Percentiles rank a stretch among this genome's conserved stretches.
phyloP scores from a whole-genome alignment of 805 yeast genomes.

The Ogataea zsoltii region DNA sequence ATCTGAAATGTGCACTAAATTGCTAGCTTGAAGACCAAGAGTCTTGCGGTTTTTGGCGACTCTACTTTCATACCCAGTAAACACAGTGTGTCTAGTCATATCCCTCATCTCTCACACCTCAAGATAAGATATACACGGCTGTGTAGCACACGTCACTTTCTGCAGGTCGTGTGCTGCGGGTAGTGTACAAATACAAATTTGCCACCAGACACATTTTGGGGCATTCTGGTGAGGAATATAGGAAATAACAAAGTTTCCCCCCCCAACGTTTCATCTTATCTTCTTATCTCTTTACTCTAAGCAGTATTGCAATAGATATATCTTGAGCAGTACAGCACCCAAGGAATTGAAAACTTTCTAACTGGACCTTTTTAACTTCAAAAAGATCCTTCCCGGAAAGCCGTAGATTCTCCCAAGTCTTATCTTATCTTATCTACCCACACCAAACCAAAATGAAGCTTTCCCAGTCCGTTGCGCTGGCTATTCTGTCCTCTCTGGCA shows the following conservation, averaged over 20 bases:
- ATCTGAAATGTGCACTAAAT: no score
- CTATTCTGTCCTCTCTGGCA: conserved; percentile 30
- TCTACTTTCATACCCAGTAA: no score
- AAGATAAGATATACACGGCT: no score
- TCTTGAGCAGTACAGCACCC: conserved; percentile 2
- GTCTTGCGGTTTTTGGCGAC: no score
- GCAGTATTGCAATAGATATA: neutral
- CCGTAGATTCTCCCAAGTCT: neutral
- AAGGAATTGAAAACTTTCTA: conserved; percentile 1
- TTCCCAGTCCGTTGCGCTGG: conserved; percentile 26
- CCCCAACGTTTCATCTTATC: conserved; percentile 2
- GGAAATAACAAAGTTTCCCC: neutral
- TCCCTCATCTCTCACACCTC: no score
- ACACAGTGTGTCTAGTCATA: no score
- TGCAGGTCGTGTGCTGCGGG: no score
- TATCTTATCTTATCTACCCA: conserved; percentile 5
- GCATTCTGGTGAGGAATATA: conserved; percentile 1
- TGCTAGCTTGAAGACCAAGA: no score
- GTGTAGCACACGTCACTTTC: no score
- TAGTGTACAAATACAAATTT: no score
- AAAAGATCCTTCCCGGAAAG: neutral
- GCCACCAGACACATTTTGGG: neutral
- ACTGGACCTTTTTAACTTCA: neutral
- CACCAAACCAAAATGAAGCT: conserved; percentile 13
- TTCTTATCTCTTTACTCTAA: neutral